Base-by-base conservation (phyloP, 352 stramenopile genomes). In the Phytophthora niederhauseri region DNA sequence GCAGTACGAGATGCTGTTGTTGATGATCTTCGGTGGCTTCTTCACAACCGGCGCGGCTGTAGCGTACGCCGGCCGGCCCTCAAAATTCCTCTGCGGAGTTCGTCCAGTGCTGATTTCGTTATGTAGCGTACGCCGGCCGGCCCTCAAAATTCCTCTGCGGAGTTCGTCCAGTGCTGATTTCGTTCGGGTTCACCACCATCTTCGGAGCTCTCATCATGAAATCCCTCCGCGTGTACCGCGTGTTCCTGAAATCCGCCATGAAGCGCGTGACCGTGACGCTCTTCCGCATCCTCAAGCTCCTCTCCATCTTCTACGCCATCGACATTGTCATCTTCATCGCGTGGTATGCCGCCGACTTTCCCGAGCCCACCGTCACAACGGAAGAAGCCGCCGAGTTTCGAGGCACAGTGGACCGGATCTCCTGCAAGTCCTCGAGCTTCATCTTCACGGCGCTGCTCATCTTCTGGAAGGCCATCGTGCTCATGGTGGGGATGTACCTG, bases 391-490 rank as follows among this genome's bases (percentile, higher is more conserved):
- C 31, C 9, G 58, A 77, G 11, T 76, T 89, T 15, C 62, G 49
- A 14, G 78, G 75, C 0, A 66, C 57, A 0, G 67, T 85, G 6
- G 65, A 74, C 7, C 43, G 52, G 8, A 68, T 81, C 28, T 62
- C 50, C 4, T 89, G 80, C 48, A 68, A 55, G 0, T 85, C 78
- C 3, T 77, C 64, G 3, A 85, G 73, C 48, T 81, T 85, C 55
- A 86, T 89, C 46, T 90, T 90, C 59, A 75, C 66, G 9, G 72
- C 70, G 7, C 43, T 87, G 8, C 57, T 84, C 17, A 85, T 89
- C 24, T 89, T 90, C 55, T 89, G 76, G 75, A 90, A 90, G 31
- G 61, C 76, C 0, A 80, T 89, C 14, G 6, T 89, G 48, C 69
- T 87, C 22, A 72, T 82, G 12, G 0, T 72, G 4, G 78, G 76